These are phyloP conservation scores for Tagetes patula DNA, from an alignment of 129 eudicot species.

Conservation along the genomic window DNA sequence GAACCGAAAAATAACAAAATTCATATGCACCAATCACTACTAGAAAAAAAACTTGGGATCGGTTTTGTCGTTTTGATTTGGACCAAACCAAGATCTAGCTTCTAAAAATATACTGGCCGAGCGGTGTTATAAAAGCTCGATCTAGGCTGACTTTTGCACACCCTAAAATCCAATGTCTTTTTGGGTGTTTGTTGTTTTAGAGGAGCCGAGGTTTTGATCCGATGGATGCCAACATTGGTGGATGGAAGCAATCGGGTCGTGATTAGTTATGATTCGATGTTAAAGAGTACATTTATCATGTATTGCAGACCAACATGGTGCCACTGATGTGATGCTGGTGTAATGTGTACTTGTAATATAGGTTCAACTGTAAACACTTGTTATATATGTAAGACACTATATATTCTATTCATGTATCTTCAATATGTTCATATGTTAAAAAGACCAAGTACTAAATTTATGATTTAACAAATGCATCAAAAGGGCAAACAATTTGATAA, in stretches of 20 bases:
- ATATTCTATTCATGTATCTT: neutral
- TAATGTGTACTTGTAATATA: neutral
- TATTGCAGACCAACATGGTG: too few relatives aligned
- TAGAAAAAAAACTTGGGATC: too few relatives aligned
- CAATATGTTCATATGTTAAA: too few relatives aligned
- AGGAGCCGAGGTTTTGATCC: conserved; percentile 39
- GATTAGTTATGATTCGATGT: conserved; percentile 17
- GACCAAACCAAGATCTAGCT: too few relatives aligned
- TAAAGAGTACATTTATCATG: too few relatives aligned
- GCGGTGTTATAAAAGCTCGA: too few relatives aligned
- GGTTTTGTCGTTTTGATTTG: too few relatives aligned
- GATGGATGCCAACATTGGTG: conserved; percentile 47
- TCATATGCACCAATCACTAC: too few relatives aligned
- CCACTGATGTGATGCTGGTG: neutral
- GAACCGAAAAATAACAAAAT: too few relatives aligned
- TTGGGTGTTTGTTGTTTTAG: conserved; percentile 38
- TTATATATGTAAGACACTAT: too few relatives aligned
- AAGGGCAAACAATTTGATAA: neutral
- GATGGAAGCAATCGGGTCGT: conserved; percentile 58
- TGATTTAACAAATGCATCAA: neutral
- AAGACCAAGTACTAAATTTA: neutral
- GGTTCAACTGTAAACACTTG: neutral
- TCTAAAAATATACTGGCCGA: too few relatives aligned
- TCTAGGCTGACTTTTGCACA: neutral
- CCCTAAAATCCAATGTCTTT: neutral